These are phyloP conservation scores for Ceratocystis albifundus DNA, from an alignment of 2,329 filamentous ascomycete species.

Conservation along the genomic window DNA sequence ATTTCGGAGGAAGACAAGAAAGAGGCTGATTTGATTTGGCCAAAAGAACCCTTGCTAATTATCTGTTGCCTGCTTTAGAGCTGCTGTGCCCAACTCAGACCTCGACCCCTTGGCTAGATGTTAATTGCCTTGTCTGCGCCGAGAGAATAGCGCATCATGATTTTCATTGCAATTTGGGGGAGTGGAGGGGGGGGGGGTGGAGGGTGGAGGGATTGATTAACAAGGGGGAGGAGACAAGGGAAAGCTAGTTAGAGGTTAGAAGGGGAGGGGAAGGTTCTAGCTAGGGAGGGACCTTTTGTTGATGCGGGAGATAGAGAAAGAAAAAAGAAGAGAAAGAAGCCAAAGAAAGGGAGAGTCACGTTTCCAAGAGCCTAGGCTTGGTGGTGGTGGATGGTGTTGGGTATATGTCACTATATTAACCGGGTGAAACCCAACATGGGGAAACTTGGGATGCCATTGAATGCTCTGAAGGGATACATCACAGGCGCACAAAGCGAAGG, in stretches of 20 bases:
- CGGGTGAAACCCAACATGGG: no score
- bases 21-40: not conserved
- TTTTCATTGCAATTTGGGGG: slow-evolving; percentile 10
- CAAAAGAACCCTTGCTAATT: not conserved
- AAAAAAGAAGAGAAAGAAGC: slow-evolving; percentile 1
- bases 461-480: no score
- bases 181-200: not conserved
- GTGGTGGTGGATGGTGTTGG: not conserved
- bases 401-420: no score
- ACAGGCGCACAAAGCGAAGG: no score
- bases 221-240: not conserved
- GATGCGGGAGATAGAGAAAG: no score
- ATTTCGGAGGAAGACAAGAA: not conserved
- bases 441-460: no score
- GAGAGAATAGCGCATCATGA: not conserved
- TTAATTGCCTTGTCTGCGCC: not conserved
- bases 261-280: not conserved
- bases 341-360: not conserved
- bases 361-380: not conserved
- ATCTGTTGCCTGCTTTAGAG: not conserved
- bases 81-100: not conserved
- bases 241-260: not conserved
- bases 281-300: not conserved
- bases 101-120: not conserved
- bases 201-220: not conserved